These are phyloP conservation scores for Gossypium aridum DNA, from an alignment of 441 rosid genomes.

Conservation along the genomic window DNA sequence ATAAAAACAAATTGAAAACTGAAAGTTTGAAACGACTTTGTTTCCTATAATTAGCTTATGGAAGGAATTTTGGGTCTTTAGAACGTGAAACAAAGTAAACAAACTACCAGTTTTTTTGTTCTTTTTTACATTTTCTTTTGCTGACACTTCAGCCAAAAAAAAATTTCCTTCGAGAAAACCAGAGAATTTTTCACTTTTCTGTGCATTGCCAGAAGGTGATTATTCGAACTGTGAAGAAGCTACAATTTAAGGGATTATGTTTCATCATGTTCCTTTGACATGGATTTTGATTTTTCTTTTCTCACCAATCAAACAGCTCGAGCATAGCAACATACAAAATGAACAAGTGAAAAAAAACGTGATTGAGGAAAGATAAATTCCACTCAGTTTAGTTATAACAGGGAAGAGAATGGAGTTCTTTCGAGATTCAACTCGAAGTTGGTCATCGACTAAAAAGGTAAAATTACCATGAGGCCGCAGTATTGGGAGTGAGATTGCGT, in stretches of 20 bases:
- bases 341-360: neutral
- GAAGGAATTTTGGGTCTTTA: slow-evolving; percentile 13
- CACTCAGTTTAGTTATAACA: too few species aligned
- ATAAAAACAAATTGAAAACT: neutral
- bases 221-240: neutral
- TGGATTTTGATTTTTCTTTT: neutral
- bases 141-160: neutral
- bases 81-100: slow-evolving; percentile 6
- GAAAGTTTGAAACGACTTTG: neutral
- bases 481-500: too few species aligned
- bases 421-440: too few species aligned
- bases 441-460: too few species aligned
- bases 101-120: neutral
- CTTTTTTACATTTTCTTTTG: neutral
- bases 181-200: too few species aligned
- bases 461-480: neutral
- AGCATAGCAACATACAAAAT: neutral
- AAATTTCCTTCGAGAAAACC: neutral
- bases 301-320: neutral
- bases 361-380: too few species aligned
- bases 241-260: neutral
- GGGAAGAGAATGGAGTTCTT: too few species aligned
- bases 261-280: neutral
- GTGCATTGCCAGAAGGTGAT: too few species aligned
- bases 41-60: slow-evolving; percentile 3